Evolutionary conservation across 75 land plant genomes (phyloP), one percentile per base, ranked within the genome.

Genomic region (Adiantum capillusveneris): DNA sequence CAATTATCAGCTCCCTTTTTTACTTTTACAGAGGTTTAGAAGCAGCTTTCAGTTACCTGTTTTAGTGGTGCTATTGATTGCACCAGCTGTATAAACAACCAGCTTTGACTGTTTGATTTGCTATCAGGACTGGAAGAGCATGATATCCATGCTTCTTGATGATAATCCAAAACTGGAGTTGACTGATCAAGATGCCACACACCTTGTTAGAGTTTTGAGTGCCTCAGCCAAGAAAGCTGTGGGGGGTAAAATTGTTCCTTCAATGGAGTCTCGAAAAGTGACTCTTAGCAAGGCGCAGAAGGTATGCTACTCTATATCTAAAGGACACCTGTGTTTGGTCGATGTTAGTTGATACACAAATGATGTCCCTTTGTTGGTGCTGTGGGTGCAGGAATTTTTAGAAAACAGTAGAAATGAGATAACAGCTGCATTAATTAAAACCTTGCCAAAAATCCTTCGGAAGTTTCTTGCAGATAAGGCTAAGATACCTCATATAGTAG

Each of bases 101-200:
- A n/a, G 9, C 37, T 34, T 34, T 34, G 9, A 5, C 37, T 34
- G 37, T 3, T 34, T 34, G 37, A 34, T 9, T n/a, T 34, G 37
- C 9, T 34, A 56, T 59, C 75, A 93, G 98, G 95, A 93, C 59
- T 93, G 98, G 98, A 93, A 89, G 64, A 88, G 95, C 52, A 85
- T 93, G 24, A 81, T 79, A 50, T 77, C 89, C 24, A 85, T 85
- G 89, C 89, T 93, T 63, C 43, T 88, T 28, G 95, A 88, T 75
- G 96, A 89, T 28, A 76, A 67, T 74, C 79, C 80, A 31, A 60
- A 42, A 9, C 62, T 74, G 69, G 98, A 88, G 64, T 90, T 88
- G 43, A 73, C 75, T 52, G 98, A 93, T 49, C 67, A 73, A 25
- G 98, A 93, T 73, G 77, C 84, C 13, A 88, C 95, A 49, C 85